Percentiles rank a stretch among this genome's conserved stretches.
Conservation (phyloP, 2,329 filamentous ascomycete species). For the Apiospora aurea region DNA sequence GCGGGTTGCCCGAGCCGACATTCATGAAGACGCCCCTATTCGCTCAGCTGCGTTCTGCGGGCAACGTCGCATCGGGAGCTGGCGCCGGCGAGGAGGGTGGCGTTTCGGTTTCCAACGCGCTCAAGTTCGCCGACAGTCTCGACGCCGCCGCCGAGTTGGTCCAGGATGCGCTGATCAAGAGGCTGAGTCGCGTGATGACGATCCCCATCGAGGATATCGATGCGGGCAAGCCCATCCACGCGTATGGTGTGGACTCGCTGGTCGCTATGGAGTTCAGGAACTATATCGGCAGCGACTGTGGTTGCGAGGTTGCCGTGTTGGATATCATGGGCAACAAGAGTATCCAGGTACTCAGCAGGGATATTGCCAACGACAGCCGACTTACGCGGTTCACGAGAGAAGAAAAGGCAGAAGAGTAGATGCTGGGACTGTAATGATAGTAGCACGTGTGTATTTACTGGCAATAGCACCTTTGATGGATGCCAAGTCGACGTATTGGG, state of each 20-base stretch:
- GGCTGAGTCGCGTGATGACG: conserved; percentile 43
- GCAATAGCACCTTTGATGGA: no score
- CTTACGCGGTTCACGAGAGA: conserved; percentile 8
- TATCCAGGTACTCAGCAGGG: conserved; percentile 11
- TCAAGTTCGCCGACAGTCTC: conserved; percentile 23
- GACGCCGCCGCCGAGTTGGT: conserved; percentile 31
- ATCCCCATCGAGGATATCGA: conserved; percentile 42
- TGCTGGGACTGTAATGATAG: no score
- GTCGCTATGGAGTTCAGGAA: conserved; percentile 53
- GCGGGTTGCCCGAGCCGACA: conserved; percentile 2
- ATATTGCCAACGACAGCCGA: conserved; percentile 16
- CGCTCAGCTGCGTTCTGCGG: conserved; percentile 5
- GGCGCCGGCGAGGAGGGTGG: conserved; percentile 8
- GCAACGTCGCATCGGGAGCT: background rate
- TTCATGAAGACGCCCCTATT: conserved; percentile 24
- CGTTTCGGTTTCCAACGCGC: conserved; percentile 18
- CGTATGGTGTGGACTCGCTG: conserved; percentile 50
- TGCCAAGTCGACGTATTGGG: no score
- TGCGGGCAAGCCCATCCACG: conserved; percentile 37
- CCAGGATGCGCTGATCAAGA: conserved; percentile 36
- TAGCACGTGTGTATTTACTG: no score
- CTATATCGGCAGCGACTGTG: conserved; percentile 47
- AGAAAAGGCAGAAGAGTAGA: conserved; percentile 18
- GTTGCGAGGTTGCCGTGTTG: conserved; percentile 45
- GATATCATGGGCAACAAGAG: conserved; percentile 42